A percentile compares a stretch with the other conserved stretches of the same genome.
Evolutionary conservation across 148 eudicot genomes (phyloP).

Genomic region (Chenopodium quinoa): DNA sequence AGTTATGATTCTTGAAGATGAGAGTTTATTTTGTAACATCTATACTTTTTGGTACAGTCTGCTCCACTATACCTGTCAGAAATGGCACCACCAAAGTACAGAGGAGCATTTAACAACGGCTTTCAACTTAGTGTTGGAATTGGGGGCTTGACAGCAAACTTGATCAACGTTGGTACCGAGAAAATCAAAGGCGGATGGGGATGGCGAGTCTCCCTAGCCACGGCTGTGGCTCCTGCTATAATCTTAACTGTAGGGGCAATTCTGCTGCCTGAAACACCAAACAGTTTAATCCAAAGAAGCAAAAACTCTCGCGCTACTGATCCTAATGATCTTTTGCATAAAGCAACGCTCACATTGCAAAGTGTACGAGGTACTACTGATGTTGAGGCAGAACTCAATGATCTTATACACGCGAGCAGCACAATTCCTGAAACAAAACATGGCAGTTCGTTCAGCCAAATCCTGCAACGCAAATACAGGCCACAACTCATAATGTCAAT

Average conservation of each 20-base stretch:
- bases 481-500: conserved; percentile 59
- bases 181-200: conserved; percentile 52
- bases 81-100: conserved; percentile 55
- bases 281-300: conserved; percentile 54
- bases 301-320: background rate
- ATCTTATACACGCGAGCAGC: conserved; percentile 20
- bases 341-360: conserved; percentile 40
- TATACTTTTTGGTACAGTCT: conserved; percentile 33
- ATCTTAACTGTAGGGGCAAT: conserved; percentile 46
- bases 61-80: conserved; percentile 66
- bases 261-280: conserved; percentile 64
- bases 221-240: conserved; percentile 46
- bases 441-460: conserved; percentile 13
- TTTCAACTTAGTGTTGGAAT: conserved; percentile 49
- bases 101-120: conserved; percentile 65
- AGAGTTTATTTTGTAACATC: too few relatives aligned
- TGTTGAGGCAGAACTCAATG: conserved; percentile 29
- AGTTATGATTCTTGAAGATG: too few relatives aligned
- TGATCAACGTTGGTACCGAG: conserved; percentile 42
- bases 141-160: conserved; percentile 38
- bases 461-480: conserved; percentile 35
- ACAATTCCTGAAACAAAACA: background rate
- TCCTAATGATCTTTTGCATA: conserved; percentile 1
- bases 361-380: conserved; percentile 39
- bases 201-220: conserved; percentile 55